Evolutionary conservation across 2,329 filamentous ascomycete genomes (phyloP), one percentile per base, ranked within the genome.

Genomic region (Penicillium oxalicum): DNA sequence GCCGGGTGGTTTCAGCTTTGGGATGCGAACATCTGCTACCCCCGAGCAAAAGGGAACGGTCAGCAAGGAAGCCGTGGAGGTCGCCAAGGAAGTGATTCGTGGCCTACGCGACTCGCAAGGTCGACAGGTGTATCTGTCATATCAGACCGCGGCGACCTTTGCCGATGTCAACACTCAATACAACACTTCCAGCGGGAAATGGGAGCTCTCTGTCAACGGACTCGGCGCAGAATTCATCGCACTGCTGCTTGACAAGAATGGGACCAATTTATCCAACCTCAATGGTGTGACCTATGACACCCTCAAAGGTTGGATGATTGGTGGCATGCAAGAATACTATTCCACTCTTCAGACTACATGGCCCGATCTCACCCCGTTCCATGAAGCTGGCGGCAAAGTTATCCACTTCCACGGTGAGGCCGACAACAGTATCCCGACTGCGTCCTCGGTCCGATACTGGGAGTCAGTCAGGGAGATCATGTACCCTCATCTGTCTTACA

Each of bases 321-420:
- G 59, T 3, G 76, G 71, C 5, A 67, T 71, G 65, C 56, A 71
- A 42, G 65, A 65, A 33, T 81, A 77, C 58, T 52, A 64, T 4
- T 74, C 77, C 53, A 73, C 60, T 40, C 64, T 79, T 1, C 77
- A 80, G 55, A 80, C 76, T 8, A 79, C 71, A 1, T 61, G 70
- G 38, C 74, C 76, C 1, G 77, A 81, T 53, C 66, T 80, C 1
- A 74, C 71, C 0, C 53, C 65, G 5, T 79, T 79, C 65, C 63
- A 74, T 33, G 50, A 64, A 1, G 59, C 67, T 0, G 77, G 77
- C 18, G 77, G 75, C 43, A 81, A 81, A 61, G 60, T 81, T 2
- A 61, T 82, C 9, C 77, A 80, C 56, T 77, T 72, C 62, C 78
- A 81, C 61, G 77, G 77, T 45, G 77, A 81, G 60, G 72, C 72